Base-by-base conservation (phyloP, 2,329 filamentous ascomycete genomes). In the Monilinia polystroma region DNA sequence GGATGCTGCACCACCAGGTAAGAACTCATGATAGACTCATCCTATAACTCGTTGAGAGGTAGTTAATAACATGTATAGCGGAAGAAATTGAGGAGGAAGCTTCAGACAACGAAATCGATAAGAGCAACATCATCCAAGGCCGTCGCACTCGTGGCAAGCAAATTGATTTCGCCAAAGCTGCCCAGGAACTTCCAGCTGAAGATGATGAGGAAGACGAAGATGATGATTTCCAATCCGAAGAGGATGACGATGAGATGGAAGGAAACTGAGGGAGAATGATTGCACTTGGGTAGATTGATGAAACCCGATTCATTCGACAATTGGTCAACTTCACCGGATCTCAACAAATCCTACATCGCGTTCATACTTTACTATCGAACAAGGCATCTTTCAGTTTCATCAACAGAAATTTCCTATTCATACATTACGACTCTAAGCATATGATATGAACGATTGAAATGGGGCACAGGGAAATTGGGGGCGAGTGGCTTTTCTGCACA, bases 141-240 rank as follows among this genome's bases (percentile, higher is more conserved):
- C 87, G 89, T 74, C 94, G 95, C 79, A 98, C 94, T 70, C 94
- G 94, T 76, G 93, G 93, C 77, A 91, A 92, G 79, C 85, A 88
- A 76, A 97, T 98, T 78, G 92, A 98, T 84, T 98, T 92, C 80
- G 90, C 90, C 75, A 93, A 96, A 82, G 93, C 93, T 26, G 92
- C 92, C 35, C 84, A 90, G 79, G 88, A 96, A 79, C 85, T 90
- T 74, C 87, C 86, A 57, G 86, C 83, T 70, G 86, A 87, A n/a
- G 88, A 91, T 10, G 90, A 93, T 6, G 90, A 92, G 18, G 89
- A 92, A 18, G 89, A 94, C 41, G 92, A 93, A 0, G 90, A 90
- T 56, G 89, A 91, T 68, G 73, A 73, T 56, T 87, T 85, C 32
- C 89, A 89, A 77, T 81, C 88, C 76, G 86, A 86, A 62, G 45